Conservation (phyloP, 371 early-diverging fungal species). For the Lichtheimia hyalospora region DNA sequence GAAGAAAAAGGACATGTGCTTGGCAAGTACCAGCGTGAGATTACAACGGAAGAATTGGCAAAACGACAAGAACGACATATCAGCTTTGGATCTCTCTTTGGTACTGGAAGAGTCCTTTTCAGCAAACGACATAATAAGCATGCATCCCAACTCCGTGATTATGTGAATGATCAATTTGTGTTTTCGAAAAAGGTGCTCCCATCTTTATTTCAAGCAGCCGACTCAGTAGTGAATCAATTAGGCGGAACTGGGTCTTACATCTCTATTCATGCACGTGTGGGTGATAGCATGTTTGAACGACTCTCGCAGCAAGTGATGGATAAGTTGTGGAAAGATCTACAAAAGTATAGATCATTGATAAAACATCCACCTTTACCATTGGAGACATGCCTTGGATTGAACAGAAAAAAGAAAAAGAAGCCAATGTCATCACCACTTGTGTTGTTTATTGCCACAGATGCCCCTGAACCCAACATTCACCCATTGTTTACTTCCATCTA, state of each 20-base stretch:
- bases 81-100: constrained; percentile 60
- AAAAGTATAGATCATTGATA: constrained; percentile 26
- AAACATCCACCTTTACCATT: neutral
- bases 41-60: constrained; percentile 38
- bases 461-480: constrained; percentile 20
- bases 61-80: constrained; percentile 42
- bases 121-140: constrained; percentile 12
- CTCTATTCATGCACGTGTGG: constrained; percentile 53
- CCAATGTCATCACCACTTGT: constrained; percentile 23
- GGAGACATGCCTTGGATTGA: neutral
- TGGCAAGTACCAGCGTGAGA: constrained; percentile 37
- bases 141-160: constrained; percentile 16
- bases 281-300: constrained; percentile 54
- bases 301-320: constrained; percentile 30
- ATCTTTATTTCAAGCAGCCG: constrained; percentile 37
- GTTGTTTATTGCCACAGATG: constrained; percentile 48
- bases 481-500: constrained; percentile 16
- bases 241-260: constrained; percentile 53
- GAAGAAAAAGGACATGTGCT: constrained; percentile 27
- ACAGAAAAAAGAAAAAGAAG: neutral
- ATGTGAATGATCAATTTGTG: constrained; percentile 27
- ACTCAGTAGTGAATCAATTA: constrained; percentile 42
- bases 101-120: constrained; percentile 49
- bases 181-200: constrained; percentile 29
- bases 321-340: constrained; percentile 24